Evolutionary conservation across 192 early-diverging fungal species (phyloP).

Genomic region (Hyaloraphidium curvatum): DNA sequence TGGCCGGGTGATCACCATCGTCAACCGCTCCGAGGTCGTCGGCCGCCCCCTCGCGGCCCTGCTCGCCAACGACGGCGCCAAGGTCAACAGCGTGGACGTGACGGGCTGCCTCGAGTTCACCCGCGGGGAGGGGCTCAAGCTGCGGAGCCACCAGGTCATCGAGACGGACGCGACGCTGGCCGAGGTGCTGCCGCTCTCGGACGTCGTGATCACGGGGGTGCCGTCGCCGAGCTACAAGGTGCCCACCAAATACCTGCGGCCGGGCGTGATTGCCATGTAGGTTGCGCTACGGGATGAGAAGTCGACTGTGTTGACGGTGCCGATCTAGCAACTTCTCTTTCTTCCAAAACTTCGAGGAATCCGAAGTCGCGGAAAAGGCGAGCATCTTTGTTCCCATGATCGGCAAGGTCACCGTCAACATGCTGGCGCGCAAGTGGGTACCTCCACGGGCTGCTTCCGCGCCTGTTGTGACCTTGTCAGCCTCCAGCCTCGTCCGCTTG

Average conservation of each 20-base stretch:
- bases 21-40: conserved; percentile 94
- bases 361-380: conserved; percentile 78
- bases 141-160: conserved; percentile 40
- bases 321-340: conserved; percentile 68
- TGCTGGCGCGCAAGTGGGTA: conserved; percentile 98
- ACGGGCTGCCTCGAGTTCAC: conserved; percentile 58
- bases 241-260: conserved; percentile 65
- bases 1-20: conserved; percentile 75
- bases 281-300: neutral
- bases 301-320: neutral
- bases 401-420: conserved; percentile 96
- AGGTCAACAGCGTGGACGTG: conserved; percentile 88
- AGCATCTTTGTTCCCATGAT: conserved; percentile 90
- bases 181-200: conserved; percentile 65
- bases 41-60: conserved; percentile 92
- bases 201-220: conserved; percentile 97
- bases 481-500: too few species aligned
- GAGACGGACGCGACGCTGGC: conserved; percentile 21
- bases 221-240: conserved; percentile 76
- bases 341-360: conserved; percentile 77
- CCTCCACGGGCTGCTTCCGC: too few species aligned
- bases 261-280: conserved; percentile 79
- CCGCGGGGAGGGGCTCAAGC: conserved; percentile 24
- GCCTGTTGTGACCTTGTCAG: too few species aligned
- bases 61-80: conserved; percentile 95